Percentiles rank a stretch among this genome's conserved stretches.
phyloP scores from a whole-genome alignment of 164 flowering plant species.

The Saururus chinensis region DNA sequence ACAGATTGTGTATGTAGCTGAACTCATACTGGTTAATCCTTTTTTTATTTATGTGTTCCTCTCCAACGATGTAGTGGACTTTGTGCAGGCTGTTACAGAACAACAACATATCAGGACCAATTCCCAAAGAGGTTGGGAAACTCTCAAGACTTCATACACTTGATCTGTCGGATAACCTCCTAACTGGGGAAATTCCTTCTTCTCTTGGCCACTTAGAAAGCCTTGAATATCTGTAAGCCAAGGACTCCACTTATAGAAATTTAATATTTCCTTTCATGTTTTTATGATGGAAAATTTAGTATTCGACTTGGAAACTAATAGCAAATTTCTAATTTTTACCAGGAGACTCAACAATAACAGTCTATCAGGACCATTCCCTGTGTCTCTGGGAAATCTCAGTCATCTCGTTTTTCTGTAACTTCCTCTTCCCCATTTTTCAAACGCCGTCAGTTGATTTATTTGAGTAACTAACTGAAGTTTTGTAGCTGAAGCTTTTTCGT shows the following conservation, averaged over 20 bases:
- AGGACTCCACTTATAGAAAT: not conserved
- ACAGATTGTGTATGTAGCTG: slow-evolving; percentile 53
- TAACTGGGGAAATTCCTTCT: slow-evolving; percentile 53
- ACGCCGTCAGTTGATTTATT: not conserved
- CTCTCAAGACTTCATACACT: slow-evolving; percentile 59
- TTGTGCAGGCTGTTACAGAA: slow-evolving; percentile 65
- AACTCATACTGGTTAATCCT: not conserved
- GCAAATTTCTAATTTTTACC: not conserved
- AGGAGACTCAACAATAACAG: slow-evolving; percentile 97
- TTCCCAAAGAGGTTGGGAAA: slow-evolving; percentile 68
- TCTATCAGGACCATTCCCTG: slow-evolving; percentile 73
- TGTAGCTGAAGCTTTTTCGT: slow-evolving; percentile 1
- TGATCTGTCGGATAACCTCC: slow-evolving; percentile 71
- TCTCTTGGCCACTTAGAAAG: slow-evolving; percentile 41
- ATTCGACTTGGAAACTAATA: not conserved
- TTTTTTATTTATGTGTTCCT: not conserved
- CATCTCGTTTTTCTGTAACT: slow-evolving; percentile 81
- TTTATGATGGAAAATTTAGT: not conserved
- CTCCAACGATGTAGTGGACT: not conserved
- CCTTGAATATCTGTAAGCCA: slow-evolving; percentile 73
- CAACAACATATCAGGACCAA: slow-evolving; percentile 68
- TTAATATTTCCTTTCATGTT: not conserved
- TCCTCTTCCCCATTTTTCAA: slow-evolving; percentile 6
- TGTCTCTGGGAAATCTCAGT: slow-evolving; percentile 59
- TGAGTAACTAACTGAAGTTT: not conserved